These are phyloP conservation scores for Inga leiocalycina DNA, from an alignment of 306 rosid species.

Conservation along the genomic window DNA sequence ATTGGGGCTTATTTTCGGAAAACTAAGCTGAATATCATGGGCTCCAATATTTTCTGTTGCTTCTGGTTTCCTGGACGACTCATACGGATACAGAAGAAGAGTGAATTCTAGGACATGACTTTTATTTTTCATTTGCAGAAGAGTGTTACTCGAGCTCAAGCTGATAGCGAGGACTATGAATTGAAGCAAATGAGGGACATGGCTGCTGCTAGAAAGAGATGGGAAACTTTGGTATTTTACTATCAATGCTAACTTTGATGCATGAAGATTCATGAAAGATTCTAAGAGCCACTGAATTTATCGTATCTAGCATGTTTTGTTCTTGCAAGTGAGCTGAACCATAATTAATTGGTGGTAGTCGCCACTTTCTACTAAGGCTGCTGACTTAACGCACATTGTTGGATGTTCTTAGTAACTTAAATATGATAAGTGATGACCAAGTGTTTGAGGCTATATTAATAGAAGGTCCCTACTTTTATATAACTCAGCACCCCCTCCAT, in stretches of 20 bases:
- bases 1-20: slow-evolving; percentile 6
- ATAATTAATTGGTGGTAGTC: neutral
- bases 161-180: slow-evolving; percentile 72
- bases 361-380: neutral
- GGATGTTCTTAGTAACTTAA: slow-evolving; percentile 10
- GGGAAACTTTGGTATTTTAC: slow-evolving; percentile 84
- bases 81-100: neutral
- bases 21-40: neutral
- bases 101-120: neutral
- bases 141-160: slow-evolving; percentile 52
- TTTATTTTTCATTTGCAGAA: slow-evolving; percentile 31
- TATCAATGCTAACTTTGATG: slow-evolving; percentile 12
- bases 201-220: slow-evolving; percentile 95
- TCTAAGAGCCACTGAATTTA: slow-evolving; percentile 28
- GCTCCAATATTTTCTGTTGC: neutral
- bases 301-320: neutral
- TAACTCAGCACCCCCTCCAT: neutral
- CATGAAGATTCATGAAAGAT: neutral
- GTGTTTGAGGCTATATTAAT: neutral
- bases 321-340: slow-evolving; percentile 9
- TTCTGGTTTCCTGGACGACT: neutral
- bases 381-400: neutral
- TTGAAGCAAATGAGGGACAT: slow-evolving; percentile 90
- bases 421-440: neutral
- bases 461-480: neutral